Conservation (phyloP, 495 filamentous ascomycete species). For the Penicillium nucicola region DNA sequence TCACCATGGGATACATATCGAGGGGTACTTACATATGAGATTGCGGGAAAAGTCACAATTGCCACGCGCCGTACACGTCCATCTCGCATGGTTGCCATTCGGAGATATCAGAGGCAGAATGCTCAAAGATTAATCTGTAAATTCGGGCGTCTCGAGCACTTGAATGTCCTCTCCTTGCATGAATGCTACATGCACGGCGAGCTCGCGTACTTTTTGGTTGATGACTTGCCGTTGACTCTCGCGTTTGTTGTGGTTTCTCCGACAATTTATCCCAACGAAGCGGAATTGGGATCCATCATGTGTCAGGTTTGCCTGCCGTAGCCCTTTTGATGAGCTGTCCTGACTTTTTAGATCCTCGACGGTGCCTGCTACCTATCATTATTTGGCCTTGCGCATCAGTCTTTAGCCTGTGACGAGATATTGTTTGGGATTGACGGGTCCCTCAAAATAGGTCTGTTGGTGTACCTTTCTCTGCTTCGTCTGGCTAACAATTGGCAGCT, state of each 20-base stretch:
- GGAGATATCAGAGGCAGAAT: slow-evolving; percentile 1
- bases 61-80: slow-evolving; percentile 3
- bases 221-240: slow-evolving; percentile 4
- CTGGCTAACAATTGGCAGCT: not conserved
- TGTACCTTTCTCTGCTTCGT: not conserved
- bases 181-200: slow-evolving; percentile 2
- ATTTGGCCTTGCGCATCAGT: not conserved
- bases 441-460: not conserved
- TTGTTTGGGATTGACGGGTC: not conserved
- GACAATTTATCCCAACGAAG: slow-evolving; percentile 1
- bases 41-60: slow-evolving; percentile 5
- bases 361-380: slow-evolving; percentile 1
- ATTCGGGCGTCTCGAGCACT: slow-evolving; percentile 2
- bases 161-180: not conserved
- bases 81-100: slow-evolving; percentile 7
- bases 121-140: slow-evolving; percentile 2
- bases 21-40: slow-evolving; percentile 5
- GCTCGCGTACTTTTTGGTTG: slow-evolving; percentile 5
- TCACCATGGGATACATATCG: slow-evolving; percentile 8
- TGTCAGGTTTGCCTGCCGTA: not conserved
- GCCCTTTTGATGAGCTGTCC: not conserved
- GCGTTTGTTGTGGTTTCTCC: not conserved
- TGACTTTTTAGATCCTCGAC: slow-evolving; percentile 7
- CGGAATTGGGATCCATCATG: slow-evolving; percentile 5
- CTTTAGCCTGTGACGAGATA: not conserved